Evolutionary conservation across 2,329 filamentous ascomycete species (phyloP), one percentile per base, ranked within the genome.

Genomic region (Nemania sp.): DNA sequence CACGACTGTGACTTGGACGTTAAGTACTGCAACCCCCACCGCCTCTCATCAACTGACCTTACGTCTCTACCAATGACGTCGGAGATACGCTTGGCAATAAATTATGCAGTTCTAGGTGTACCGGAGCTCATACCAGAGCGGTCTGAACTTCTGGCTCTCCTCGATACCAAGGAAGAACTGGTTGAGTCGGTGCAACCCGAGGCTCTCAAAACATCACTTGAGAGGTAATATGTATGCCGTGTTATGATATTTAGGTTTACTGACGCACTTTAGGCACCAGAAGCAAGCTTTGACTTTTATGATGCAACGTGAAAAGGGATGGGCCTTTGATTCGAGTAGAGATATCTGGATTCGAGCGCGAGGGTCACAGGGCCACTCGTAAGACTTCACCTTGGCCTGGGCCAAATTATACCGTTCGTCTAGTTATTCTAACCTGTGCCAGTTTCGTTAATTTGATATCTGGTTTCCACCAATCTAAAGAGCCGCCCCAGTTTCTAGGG

Each of bases 1-100:
- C 33, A 43, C 3, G 49, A 56, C 1, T 70, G 67, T 14, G 52
- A 68, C 24, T 17, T 31, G 3, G 54, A 72, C 8, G 63, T 64
- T 1, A 60, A 11, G 36, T 75, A 74, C 41, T 67, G 63, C 49
- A 74, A 74, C 33, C 72, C 72, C 9, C 71, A 74, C 15, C 57
- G 68, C 0, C 62, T 74, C 1, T 69, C 70, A 28, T 75, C 3
- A n/a, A 15, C 26, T 15, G 49, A 52, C 34, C 15, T 24, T 20
- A 11, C 24, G 41, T 51, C 42, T 24, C 23, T 52, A 28, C 47
- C 37, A n/a, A 42, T 43, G 47, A 49, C 47, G 20, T 49, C 47
- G 22, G 37, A 43, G 47, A 28, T 49, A 7, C 34, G 28, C 3
- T n/a, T n/a, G 12, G 36, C 28, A 3, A 11, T 22, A 22, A 17